Conservation (phyloP, 164 flowering plant species). For the Magnolia kwangsiensis region DNA sequence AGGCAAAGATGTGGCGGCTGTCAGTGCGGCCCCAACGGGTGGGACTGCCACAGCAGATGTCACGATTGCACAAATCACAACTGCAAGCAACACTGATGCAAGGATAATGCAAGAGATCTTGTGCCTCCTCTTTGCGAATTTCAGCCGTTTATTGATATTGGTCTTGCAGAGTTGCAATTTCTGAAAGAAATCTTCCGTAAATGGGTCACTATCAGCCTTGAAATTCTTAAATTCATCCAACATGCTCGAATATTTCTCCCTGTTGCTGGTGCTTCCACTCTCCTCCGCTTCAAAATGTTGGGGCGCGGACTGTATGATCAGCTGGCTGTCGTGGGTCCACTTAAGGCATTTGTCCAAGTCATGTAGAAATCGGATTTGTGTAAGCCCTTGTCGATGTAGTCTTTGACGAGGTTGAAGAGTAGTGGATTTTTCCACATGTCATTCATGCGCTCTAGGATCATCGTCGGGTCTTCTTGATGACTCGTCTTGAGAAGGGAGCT, state of each 20-base stretch:
- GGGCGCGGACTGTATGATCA: too few relatives aligned
- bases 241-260: constrained; percentile 30
- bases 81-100: constrained; percentile 51
- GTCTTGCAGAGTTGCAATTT: constrained; percentile 46
- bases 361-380: constrained; percentile 69
- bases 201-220: constrained; percentile 61
- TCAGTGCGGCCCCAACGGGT: constrained; percentile 66
- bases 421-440: constrained; percentile 69
- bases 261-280: constrained; percentile 13
- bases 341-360: constrained; percentile 60
- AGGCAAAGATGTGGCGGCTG: constrained; percentile 67
- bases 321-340: constrained; percentile 56
- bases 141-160: constrained; percentile 65
- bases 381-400: constrained; percentile 68
- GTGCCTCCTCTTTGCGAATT: constrained; percentile 50
- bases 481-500: constrained; percentile 57
- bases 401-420: constrained; percentile 58
- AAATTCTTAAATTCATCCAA: constrained; percentile 52
- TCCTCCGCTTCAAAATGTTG: constrained; percentile 48
- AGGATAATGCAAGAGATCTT: constrained; percentile 63
- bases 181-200: constrained; percentile 58
- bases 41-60: constrained; percentile 84
- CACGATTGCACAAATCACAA: constrained; percentile 72
- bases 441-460: constrained; percentile 50
- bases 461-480: constrained; percentile 57